phyloP scores from a whole-genome alignment of 1,139 yeast species.

The Protomyces macrosporus region DNA sequence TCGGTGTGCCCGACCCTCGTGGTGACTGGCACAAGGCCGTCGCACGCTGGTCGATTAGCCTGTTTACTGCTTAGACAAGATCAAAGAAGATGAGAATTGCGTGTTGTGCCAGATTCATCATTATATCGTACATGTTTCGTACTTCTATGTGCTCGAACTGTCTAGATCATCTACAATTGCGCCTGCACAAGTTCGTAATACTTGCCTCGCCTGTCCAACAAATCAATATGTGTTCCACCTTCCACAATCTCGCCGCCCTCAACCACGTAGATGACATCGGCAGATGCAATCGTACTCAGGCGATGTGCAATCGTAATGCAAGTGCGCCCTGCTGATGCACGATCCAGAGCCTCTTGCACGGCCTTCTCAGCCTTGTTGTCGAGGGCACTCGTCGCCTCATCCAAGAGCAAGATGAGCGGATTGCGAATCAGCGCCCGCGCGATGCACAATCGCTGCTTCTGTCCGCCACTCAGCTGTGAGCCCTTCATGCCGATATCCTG shows the following conservation, averaged over 20 bases:
- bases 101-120: neutral
- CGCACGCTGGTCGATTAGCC: neutral
- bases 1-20: neutral
- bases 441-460: constrained; percentile 74
- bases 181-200: constrained; percentile 27
- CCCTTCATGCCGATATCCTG: constrained; percentile 83
- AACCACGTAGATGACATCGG: constrained; percentile 74
- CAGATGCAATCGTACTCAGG: constrained; percentile 75
- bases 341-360: constrained; percentile 59
- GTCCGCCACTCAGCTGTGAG: constrained; percentile 82
- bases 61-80: too few relatives aligned
- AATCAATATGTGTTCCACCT: constrained; percentile 64
- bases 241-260: constrained; percentile 78
- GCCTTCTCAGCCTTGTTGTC: constrained; percentile 83
- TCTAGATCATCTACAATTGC: neutral
- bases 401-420: constrained; percentile 64
- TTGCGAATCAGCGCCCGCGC: constrained; percentile 72
- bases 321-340: constrained; percentile 56
- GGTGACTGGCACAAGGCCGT: neutral
- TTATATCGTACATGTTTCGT: neutral
- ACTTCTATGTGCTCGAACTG: neutral
- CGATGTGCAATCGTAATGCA: constrained; percentile 90
- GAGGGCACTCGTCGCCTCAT: constrained; percentile 48
- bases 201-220: constrained; percentile 47
- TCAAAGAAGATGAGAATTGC: neutral